These are phyloP conservation scores for Hordeum vulgare DNA, from an alignment of 176 grass and related monocot genomes.

Conservation along the genomic window DNA sequence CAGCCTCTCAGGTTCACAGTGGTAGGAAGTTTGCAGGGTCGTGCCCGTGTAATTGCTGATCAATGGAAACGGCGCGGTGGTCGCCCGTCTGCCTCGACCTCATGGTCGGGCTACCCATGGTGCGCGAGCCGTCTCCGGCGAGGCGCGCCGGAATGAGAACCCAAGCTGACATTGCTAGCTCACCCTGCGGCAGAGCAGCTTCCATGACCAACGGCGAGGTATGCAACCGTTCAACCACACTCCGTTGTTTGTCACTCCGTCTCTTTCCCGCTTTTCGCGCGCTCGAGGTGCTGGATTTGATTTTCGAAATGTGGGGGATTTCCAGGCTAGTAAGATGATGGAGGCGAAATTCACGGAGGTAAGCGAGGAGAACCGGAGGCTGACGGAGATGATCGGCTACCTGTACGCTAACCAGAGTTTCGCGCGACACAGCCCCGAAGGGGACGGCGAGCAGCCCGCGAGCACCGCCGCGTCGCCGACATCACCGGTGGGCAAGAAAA, in stretches of 20 bases:
- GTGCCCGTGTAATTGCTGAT: neutral
- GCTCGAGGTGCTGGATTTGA: neutral
- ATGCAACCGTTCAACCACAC: neutral
- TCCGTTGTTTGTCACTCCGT: neutral
- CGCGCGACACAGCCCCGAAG: neutral
- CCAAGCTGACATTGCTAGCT: neutral
- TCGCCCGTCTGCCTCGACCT: conserved; percentile 61
- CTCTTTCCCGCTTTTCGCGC: neutral
- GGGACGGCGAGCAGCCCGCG: neutral
- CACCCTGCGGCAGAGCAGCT: neutral
- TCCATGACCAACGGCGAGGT: conserved; percentile 28
- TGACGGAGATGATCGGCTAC: conserved; percentile 38
- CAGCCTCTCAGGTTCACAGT: neutral
- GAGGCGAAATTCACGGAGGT: conserved; percentile 54
- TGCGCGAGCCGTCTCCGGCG: neutral
- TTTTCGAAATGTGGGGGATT: neutral
- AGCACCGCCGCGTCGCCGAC: neutral
- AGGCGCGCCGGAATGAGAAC: neutral
- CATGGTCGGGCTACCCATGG: conserved; percentile 35
- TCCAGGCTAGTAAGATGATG: conserved; percentile 6
- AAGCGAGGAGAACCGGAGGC: conserved; percentile 65
- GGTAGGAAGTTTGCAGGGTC: neutral
- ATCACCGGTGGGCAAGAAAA: conserved; percentile 30
- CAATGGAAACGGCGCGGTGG: conserved; percentile 33
- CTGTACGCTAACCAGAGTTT: conserved; percentile 11